Evolutionary conservation across 805 yeast species (phyloP), one percentile per base, ranked within the genome.

Genomic region (Starmerella davenportii): DNA sequence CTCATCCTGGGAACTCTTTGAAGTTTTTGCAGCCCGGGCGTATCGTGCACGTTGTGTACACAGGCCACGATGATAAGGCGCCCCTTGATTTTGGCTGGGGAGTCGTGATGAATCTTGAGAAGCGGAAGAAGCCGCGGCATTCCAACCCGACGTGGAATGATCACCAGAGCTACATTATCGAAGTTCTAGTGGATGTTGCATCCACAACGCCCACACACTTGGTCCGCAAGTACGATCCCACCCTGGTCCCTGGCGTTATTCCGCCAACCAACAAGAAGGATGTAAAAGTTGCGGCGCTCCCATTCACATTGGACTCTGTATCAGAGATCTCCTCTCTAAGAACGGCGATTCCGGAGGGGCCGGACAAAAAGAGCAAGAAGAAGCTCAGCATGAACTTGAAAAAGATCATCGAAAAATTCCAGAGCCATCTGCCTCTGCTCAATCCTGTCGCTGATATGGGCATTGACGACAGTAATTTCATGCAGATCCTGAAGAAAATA

Each of bases 391-490:
- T 80, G 54, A 76, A 92, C 5, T 62, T 90, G 51, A 66, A 65
- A 38, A 95, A 90, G 57, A 82, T 84, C 44, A 69, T 73, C 25
- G 72, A 76, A 49, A 73, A 93, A 59, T 76, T 84, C 53, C 84
- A 92, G 9, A 90, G 81, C 54, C 95, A 94, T 1, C 65, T 90
- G 27, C 95, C 96, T n/a, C 54, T 74, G 34, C 67, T 90, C 57
- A 94, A 90, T 58, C 96, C 98, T 4, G 64, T 90, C 29, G 76
- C 74, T 44, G 81, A 79, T 54, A 90, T 90, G 98, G 80, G 84
- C 54, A 87, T 90, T 49, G 77, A 48, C 34, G 94, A 81, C 53
- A 70, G 69, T 4, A 80, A 79, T 16, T 90, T 92, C 63, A 63
- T 66, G 51, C 65, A 68, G 37, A 61, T 92, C 37, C 54, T 79